Evolutionary conservation across 495 filamentous ascomycete genomes (phyloP), one percentile per base, ranked within the genome.

Genomic region (Daldinia childiae): DNA sequence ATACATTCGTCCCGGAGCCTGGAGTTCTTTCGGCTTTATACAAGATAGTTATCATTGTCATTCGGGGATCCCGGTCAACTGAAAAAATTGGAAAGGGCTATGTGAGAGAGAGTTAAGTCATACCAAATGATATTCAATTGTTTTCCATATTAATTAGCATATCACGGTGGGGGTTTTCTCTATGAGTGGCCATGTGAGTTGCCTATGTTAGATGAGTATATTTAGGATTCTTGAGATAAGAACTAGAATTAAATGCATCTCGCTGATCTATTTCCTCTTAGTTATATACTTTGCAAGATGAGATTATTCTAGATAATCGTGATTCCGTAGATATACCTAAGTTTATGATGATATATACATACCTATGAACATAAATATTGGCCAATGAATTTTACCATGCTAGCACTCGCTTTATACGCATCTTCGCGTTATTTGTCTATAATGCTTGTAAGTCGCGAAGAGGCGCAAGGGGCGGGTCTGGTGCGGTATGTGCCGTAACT

Each of bases 21-120:
- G 75, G 72, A 73, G 75, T 77, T 74, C 14, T 70, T 70, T 68
- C 19, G 61, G 66, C 50, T 64, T 69, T 69, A 61, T 64, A 69
- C 52, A 73, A 65, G 57, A 69, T 58, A 73, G 41, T 73, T 58
- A 58, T 54, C 50, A 54, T 54, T 30, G 50, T 54, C 27, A 54
- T 54, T 27, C 24, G 32, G 66, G 62, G 58, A 56, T 3, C 64
- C 15, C n/a, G 66, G 71, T 17, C 32, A 62, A 64, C 32, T 19
- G 58, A 66, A 68, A 72, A 64, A 52, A 27, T 27, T 68, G 32
- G 62, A 39, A 73, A 19, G 57, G 66, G 51, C 4, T 63, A 62
- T 32, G 15, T 32, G 15, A 58, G 41, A 65, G 21, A 67, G 19
- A 65, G 48, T 64, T 52, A 65, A 68, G 51, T 58, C 34, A 66